phyloP scores from a whole-genome alignment of 169 alveolate genomes.

The Cyclospora cayetanensis region DNA sequence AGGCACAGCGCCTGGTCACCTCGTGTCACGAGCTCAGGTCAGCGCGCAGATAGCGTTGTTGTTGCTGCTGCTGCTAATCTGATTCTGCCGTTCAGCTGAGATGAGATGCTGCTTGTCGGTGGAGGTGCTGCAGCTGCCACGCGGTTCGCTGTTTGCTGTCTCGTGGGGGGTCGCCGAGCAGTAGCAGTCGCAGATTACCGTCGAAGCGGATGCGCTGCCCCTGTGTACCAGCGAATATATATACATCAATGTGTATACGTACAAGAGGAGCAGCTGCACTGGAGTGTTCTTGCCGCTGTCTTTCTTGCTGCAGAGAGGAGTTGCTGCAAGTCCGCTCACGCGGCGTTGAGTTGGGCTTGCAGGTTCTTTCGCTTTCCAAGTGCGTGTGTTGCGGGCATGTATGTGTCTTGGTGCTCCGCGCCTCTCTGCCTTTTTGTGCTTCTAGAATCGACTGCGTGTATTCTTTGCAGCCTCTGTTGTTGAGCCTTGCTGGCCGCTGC shows the following conservation, averaged over 20 bases:
- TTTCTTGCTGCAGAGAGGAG: conserved; percentile 38
- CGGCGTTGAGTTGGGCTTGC: not conserved
- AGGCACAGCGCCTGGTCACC: not conserved
- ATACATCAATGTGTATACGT: too few species aligned
- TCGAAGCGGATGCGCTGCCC: not conserved
- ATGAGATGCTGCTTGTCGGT: too few species aligned
- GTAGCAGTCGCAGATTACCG: not conserved
- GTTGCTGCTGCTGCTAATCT: not conserved
- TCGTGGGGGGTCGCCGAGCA: too few species aligned
- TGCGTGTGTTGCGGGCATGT: too few species aligned
- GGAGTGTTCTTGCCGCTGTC: not conserved
- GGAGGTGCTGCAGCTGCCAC: conserved; percentile 26
- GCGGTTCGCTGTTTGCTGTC: not conserved
- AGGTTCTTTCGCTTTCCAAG: not conserved
- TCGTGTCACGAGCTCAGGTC: not conserved
- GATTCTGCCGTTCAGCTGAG: not conserved
- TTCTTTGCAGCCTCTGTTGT: too few species aligned
- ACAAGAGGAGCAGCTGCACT: not conserved
- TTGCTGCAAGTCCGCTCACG: conserved; percentile 26
- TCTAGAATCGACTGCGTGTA: too few species aligned
- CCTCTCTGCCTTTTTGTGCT: too few species aligned
- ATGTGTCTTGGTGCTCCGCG: too few species aligned
- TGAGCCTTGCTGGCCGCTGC: not conserved
- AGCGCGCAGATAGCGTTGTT: not conserved
- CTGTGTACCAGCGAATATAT: too few species aligned